Conservation (phyloP, 1,139 yeast genomes). For the Blastobotrys petasosporus region DNA sequence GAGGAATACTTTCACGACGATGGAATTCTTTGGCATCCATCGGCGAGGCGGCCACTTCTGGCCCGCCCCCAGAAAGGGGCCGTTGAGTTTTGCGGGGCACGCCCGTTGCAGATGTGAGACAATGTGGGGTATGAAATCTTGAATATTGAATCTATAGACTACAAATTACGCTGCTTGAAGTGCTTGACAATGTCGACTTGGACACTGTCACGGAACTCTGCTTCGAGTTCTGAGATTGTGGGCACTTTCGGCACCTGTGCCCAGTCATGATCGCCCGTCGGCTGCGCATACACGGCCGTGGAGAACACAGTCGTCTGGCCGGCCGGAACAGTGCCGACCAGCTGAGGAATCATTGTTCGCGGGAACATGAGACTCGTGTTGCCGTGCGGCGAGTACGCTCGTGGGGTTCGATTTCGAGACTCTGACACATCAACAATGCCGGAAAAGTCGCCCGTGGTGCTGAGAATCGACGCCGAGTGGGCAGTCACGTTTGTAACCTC, state of each 20-base stretch:
- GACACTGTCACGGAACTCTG: background rate
- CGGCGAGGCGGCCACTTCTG: no score
- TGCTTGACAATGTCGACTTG: background rate
- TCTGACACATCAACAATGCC: slow-evolving; percentile 19
- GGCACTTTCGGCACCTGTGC: slow-evolving; percentile 4
- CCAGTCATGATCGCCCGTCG: slow-evolving; percentile 2
- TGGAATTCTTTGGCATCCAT: background rate
- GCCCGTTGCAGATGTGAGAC: background rate
- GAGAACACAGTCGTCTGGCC: slow-evolving; percentile 13
- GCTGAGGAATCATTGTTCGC: slow-evolving; percentile 20
- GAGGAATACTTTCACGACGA: background rate
- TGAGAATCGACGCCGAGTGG: slow-evolving; percentile 11
- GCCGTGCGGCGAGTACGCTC: slow-evolving; percentile 27
- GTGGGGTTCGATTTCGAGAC: slow-evolving; percentile 14
- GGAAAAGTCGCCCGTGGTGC: slow-evolving; percentile 15
- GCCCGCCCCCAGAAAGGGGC: no score
- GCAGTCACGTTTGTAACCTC: slow-evolving; percentile 4
- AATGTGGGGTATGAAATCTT: background rate
- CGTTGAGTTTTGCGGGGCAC: no score
- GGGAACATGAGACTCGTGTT: slow-evolving; percentile 28
- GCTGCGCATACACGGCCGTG: slow-evolving; percentile 18
- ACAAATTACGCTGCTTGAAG: background rate
- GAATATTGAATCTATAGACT: background rate
- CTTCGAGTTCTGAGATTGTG: slow-evolving; percentile 1
- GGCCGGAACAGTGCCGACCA: slow-evolving; percentile 16